Evolutionary conservation across 2,329 filamentous ascomycete species (phyloP).

Genomic region (Helotiales sp.): DNA sequence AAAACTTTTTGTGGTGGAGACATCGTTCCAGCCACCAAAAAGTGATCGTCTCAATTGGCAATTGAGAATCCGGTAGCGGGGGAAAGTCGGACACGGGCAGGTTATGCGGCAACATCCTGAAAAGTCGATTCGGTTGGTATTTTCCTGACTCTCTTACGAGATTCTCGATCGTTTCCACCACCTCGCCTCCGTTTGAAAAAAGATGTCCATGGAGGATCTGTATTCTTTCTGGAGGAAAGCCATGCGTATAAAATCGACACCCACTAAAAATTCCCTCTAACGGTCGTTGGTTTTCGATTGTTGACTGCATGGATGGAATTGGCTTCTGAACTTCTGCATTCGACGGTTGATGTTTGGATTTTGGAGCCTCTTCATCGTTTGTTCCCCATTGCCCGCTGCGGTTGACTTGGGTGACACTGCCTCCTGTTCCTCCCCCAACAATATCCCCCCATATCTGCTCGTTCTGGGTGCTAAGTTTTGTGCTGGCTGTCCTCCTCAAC

Average conservation of each 20-base stretch:
- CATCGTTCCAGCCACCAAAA: constrained; percentile 95
- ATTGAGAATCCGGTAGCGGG: constrained; percentile 43
- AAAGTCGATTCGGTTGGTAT: constrained; percentile 27
- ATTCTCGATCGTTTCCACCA: constrained; percentile 33
- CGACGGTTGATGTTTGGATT: background rate
- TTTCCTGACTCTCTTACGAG: constrained; percentile 14
- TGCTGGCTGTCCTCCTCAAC: constrained; percentile 84
- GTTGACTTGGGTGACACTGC: constrained; percentile 37
- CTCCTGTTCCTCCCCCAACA: constrained; percentile 59
- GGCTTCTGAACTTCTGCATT: background rate
- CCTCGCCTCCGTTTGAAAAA: constrained; percentile 43
- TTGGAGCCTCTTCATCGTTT: constrained; percentile 17
- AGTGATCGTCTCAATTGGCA: constrained; percentile 64
- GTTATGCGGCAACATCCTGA: constrained; percentile 53
- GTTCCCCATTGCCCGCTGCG: constrained; percentile 40
- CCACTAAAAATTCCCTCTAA: constrained; percentile 48
- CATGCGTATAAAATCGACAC: constrained; percentile 48
- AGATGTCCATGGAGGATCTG: constrained; percentile 45
- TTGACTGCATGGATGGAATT: constrained; percentile 8
- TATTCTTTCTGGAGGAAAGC: constrained; percentile 49
- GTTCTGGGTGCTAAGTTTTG: constrained; percentile 78
- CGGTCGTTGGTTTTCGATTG: constrained; percentile 25
- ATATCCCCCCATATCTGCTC: constrained; percentile 93
- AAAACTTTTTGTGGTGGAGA: constrained; percentile 74
- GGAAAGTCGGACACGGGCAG: constrained; percentile 40